These are phyloP conservation scores for Calendula officinalis DNA, from an alignment of 129 eudicot genomes.

Conservation along the genomic window DNA sequence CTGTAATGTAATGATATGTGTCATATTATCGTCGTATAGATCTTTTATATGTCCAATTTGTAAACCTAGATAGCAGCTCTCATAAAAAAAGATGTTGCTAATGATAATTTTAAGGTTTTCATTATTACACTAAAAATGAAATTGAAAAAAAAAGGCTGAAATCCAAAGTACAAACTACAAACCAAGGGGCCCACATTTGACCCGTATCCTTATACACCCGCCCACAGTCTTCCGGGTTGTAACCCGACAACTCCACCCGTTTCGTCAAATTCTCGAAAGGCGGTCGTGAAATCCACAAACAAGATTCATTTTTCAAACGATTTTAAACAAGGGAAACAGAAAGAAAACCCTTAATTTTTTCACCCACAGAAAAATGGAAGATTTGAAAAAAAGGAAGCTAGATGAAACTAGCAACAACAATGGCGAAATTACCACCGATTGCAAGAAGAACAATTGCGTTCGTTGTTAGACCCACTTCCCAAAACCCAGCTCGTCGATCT, in stretches of 20 bases:
- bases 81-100: too few species aligned
- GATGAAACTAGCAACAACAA: constrained; percentile 17
- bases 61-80: too few species aligned
- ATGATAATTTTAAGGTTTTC: too few species aligned
- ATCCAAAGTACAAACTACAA: too few species aligned
- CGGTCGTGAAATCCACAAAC: neutral
- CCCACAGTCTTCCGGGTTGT: neutral
- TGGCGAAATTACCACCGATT: constrained; percentile 12
- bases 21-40: too few species aligned
- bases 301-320: neutral
- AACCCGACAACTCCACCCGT: neutral
- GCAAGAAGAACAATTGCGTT: constrained; percentile 43
- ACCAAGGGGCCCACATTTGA: too few species aligned
- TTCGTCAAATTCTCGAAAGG: too few species aligned
- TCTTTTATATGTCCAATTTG: too few species aligned
- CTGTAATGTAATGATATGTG: too few species aligned
- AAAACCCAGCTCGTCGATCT: constrained; percentile 66
- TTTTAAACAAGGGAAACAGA: neutral
- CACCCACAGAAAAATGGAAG: constrained; percentile 22
- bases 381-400: constrained; percentile 37
- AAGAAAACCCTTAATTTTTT: constrained; percentile 19
- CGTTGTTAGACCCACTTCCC: constrained; percentile 60
- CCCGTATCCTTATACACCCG: neutral
- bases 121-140: too few species aligned
- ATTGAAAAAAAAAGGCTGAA: too few species aligned